Percentiles rank a stretch among this genome's conserved stretches.
Conservation (phyloP, 805 yeast genomes). For the Pichia paraexigua region DNA sequence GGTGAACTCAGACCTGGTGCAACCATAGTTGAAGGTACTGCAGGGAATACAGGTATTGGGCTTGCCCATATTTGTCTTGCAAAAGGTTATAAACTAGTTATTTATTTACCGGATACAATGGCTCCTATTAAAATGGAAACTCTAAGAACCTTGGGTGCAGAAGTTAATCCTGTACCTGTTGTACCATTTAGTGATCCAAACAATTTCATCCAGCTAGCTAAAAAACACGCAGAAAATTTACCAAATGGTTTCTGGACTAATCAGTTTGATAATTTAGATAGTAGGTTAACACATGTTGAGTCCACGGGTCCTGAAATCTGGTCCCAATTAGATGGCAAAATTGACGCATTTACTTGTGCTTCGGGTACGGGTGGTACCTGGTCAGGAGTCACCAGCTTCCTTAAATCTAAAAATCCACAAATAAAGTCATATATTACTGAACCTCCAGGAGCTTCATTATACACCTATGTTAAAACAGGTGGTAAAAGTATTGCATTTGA, state of each 20-base stretch:
- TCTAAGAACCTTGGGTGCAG: conserved; percentile 71
- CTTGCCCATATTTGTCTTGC: conserved; percentile 76
- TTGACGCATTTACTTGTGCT: conserved; percentile 83
- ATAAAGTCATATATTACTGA: conserved; percentile 72
- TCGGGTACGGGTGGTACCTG: conserved; percentile 93
- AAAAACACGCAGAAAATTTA: conserved; percentile 68
- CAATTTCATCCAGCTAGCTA: conserved; percentile 84
- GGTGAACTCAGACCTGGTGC: conserved; percentile 70
- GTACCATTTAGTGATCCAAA: conserved; percentile 74
- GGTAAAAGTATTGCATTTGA: conserved; percentile 61
- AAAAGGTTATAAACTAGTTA: conserved; percentile 76
- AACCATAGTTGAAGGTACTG: conserved; percentile 90
- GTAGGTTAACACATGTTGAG: conserved; percentile 81
- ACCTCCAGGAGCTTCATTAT: conserved; percentile 87
- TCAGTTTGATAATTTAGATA: conserved; percentile 82
- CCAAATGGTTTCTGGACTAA: conserved; percentile 89
- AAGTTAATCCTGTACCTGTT: conserved; percentile 85
- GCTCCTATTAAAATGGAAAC: conserved; percentile 73
- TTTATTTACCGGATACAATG: conserved; percentile 90
- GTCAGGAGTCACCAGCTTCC: conserved; percentile 75
- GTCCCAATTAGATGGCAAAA: conserved; percentile 74
- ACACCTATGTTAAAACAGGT: conserved; percentile 64
- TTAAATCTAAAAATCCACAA: conserved; percentile 61
- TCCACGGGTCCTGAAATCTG: conserved; percentile 93
- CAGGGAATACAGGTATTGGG: conserved; percentile 93